Evolutionary conservation across 2,329 filamentous ascomycete genomes (phyloP).

Genomic region (Aspergillus sp.): DNA sequence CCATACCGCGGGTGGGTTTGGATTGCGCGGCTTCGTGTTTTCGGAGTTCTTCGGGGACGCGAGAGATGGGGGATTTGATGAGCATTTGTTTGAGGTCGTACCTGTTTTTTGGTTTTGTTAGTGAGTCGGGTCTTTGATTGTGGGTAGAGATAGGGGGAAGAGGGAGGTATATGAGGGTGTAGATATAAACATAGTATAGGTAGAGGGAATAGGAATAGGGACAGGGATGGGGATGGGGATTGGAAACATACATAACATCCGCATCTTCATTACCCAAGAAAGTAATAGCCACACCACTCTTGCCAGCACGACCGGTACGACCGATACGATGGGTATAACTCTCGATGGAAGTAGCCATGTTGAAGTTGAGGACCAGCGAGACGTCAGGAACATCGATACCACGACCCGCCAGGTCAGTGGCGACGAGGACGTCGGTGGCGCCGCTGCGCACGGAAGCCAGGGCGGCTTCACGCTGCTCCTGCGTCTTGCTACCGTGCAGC

Average conservation of each 20-base stretch:
- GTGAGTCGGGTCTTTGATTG: not conserved
- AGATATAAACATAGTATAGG: too few relatives aligned
- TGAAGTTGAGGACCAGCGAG: constrained; percentile 94
- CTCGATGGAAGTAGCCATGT: constrained; percentile 93
- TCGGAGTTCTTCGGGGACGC: constrained; percentile 86
- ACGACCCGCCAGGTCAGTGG: constrained; percentile 90
- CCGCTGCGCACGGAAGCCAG: constrained; percentile 80
- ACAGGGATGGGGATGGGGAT: not conserved
- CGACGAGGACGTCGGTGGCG: constrained; percentile 82
- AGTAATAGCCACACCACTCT: constrained; percentile 93
- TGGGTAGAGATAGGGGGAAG: not conserved
- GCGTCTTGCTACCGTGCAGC: constrained; percentile 91
- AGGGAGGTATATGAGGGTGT: too few relatives aligned
- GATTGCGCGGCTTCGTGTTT: constrained; percentile 91
- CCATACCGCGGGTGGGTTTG: constrained; percentile 56
- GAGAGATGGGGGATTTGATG: constrained; percentile 80
- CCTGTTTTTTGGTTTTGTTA: constrained; percentile 25
- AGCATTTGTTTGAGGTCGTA: constrained; percentile 95
- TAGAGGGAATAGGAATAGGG: not conserved
- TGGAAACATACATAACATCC: constrained; percentile 69
- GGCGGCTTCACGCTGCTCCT: constrained; percentile 95
- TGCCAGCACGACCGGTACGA: constrained; percentile 94
- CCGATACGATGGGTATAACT: constrained; percentile 96
- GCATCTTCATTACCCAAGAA: constrained; percentile 89
- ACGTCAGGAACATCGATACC: constrained; percentile 98